phyloP scores from a whole-genome alignment of 192 early-diverging fungal species.

The Podila horticola region DNA sequence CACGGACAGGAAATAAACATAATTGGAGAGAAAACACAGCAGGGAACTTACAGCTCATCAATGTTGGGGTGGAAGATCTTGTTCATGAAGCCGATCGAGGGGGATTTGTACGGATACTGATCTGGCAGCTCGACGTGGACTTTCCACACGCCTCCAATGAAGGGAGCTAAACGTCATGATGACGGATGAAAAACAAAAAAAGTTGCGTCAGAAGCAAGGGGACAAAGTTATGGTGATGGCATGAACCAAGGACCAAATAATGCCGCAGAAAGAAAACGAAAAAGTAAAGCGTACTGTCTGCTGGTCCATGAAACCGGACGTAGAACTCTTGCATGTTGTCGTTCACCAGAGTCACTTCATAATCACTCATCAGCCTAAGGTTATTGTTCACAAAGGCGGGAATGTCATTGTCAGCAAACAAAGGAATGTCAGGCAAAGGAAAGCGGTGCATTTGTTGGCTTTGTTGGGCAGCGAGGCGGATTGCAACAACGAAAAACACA shows the following conservation, averaged over 20 bases:
- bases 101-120: slow-evolving; percentile 99
- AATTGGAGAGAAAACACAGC: background rate
- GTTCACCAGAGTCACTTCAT: slow-evolving; percentile 98
- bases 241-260: background rate
- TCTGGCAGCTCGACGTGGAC: slow-evolving; percentile 98
- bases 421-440: background rate
- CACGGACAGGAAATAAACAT: background rate
- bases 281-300: slow-evolving; percentile 80
- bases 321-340: slow-evolving; percentile 99
- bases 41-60: slow-evolving; percentile 86
- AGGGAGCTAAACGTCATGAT: slow-evolving; percentile 78
- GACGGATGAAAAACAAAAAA: background rate
- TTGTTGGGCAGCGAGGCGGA: background rate
- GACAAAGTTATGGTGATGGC: slow-evolving; percentile 3
- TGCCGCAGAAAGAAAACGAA: background rate
- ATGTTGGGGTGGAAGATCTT: slow-evolving; percentile 99
- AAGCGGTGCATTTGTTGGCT: background rate
- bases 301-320: slow-evolving; percentile 91
- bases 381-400: background rate
- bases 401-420: background rate
- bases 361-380: slow-evolving; percentile 96
- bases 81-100: slow-evolving; percentile 99
- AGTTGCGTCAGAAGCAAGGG: background rate
- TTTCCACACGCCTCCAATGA: slow-evolving; percentile 95
- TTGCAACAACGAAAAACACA: background rate